Conservation (phyloP, 2,329 filamentous ascomycete genomes). For the Colletotrichum sansevieriae region DNA sequence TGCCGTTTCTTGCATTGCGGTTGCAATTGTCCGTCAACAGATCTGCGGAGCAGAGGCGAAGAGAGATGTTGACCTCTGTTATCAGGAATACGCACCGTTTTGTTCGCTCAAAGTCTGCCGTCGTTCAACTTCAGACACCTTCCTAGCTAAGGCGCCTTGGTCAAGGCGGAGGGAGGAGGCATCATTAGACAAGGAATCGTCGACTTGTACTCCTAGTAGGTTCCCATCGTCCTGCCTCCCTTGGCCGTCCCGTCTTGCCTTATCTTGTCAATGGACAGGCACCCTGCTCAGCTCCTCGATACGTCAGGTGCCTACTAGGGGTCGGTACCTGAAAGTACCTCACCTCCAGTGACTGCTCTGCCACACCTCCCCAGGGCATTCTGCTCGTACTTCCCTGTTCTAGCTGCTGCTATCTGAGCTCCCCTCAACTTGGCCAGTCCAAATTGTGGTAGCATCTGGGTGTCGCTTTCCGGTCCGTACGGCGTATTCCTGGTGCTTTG, state of each 20-base stretch:
- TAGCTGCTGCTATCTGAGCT: constrained; percentile 38
- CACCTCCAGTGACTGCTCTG: background rate
- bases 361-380: constrained; percentile 8
- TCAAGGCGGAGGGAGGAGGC: no score
- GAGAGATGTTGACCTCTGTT: background rate
- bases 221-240: background rate
- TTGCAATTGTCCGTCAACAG: constrained; percentile 13
- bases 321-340: background rate
- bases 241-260: constrained; percentile 13
- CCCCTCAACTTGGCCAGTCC: constrained; percentile 8
- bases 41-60: constrained; percentile 1
- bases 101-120: background rate
- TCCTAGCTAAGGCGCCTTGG: no score
- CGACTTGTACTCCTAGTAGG: no score
- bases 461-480: constrained; percentile 12
- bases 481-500: constrained; percentile 8
- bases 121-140: no score
- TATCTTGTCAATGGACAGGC: background rate
- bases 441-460: constrained; percentile 4
- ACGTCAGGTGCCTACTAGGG: background rate
- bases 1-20: constrained; percentile 1
- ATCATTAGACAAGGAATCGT: no score
- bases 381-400: constrained; percentile 29
- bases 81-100: constrained; percentile 9
- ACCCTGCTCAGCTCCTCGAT: no score